Conservation (phyloP, 345 rosid species). For the Citrus maxima region DNA sequence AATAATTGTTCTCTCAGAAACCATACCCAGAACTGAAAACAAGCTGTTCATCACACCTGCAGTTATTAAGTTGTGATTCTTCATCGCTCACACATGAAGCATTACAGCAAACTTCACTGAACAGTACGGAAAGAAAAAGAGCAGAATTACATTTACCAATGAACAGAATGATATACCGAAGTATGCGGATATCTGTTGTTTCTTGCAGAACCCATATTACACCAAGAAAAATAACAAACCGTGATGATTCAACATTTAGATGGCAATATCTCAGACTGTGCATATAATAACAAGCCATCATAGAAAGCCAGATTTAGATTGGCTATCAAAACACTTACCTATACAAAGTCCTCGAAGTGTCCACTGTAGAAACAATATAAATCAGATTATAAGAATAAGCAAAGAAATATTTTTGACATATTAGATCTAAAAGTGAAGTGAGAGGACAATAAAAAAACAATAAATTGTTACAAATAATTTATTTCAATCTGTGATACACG, state of each 20-base stretch:
- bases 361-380: constrained; percentile 48
- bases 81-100: neutral
- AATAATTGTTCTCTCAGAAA: constrained; percentile 7
- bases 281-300: neutral
- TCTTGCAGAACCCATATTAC: constrained; percentile 61
- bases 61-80: constrained; percentile 8
- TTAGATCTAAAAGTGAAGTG: neutral
- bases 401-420: neutral
- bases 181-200: constrained; percentile 44
- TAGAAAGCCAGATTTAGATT: neutral
- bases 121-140: neutral
- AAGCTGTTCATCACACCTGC: constrained; percentile 78
- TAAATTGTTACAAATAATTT: neutral
- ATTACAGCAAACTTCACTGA: neutral
- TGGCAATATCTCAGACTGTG: neutral
- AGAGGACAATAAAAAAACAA: neutral
- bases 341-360: constrained; percentile 72
- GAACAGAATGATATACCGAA: constrained; percentile 59
- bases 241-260: constrained; percentile 27
- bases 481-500: neutral
- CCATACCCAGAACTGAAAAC: constrained; percentile 65
- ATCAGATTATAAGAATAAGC: constrained; percentile 6
- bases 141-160: constrained; percentile 39
- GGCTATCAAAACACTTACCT: constrained; percentile 39
- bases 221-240: constrained; percentile 59